Conservation (phyloP, 495 filamentous ascomycete genomes). For the Tetracladium marchalianum region DNA sequence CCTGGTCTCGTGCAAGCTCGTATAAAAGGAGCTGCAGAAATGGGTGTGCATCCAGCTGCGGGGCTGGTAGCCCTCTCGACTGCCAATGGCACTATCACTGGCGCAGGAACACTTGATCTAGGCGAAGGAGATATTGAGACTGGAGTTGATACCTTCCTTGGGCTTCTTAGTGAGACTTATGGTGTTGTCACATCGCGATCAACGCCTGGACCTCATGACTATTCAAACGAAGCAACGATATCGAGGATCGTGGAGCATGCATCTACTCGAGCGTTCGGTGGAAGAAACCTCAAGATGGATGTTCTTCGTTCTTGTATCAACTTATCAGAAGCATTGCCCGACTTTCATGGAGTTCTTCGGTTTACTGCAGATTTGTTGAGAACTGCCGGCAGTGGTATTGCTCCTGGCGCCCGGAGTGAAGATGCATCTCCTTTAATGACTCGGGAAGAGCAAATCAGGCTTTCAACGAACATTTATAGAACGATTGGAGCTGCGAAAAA, state of each 20-base stretch:
- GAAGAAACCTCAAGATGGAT: constrained; percentile 65
- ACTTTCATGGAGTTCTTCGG: constrained; percentile 77
- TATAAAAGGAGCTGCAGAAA: constrained; percentile 85
- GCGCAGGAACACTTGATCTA: constrained; percentile 59
- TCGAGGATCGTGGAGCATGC: constrained; percentile 42
- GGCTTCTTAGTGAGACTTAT: constrained; percentile 36
- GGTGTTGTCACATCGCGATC: constrained; percentile 33
- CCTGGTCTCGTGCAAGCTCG: constrained; percentile 84
- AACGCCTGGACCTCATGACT: constrained; percentile 14
- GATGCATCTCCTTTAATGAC: constrained; percentile 54
- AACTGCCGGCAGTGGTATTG: constrained; percentile 70
- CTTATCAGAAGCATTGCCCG: constrained; percentile 86
- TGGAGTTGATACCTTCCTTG: constrained; percentile 49
- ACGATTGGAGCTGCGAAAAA: constrained; percentile 67
- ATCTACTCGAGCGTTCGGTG: constrained; percentile 49
- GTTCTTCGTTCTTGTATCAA: constrained; percentile 77
- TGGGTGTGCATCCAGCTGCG: constrained; percentile 89
- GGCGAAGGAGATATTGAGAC: constrained; percentile 66
- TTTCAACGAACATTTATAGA: constrained; percentile 73
- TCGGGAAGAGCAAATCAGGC: constrained; percentile 73
- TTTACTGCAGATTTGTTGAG: constrained; percentile 78
- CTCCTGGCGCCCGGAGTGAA: constrained; percentile 51
- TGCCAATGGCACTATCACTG: constrained; percentile 31
- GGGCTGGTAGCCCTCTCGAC: constrained; percentile 56
- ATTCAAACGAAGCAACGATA: constrained; percentile 40